phyloP scores from a whole-genome alignment of 1,284 basidiomycete genomes.

The Ceratobasidium theobromae region DNA sequence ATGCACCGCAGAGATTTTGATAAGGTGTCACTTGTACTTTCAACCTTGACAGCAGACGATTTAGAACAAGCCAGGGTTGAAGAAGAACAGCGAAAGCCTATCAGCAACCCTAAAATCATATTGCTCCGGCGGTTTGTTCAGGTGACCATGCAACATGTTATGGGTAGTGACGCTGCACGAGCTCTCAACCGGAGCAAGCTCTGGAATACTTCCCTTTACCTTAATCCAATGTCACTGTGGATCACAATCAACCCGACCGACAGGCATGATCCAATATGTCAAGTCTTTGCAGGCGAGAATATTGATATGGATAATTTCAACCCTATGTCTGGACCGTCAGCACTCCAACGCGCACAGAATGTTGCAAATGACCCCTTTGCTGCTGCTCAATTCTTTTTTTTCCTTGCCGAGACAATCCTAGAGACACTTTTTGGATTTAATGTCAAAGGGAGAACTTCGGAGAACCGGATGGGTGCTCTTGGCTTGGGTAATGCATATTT shows the following conservation, averaged over 20 bases:
- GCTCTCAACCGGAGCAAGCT: conserved; percentile 40
- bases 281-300: conserved; percentile 46
- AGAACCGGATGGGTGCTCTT: conserved; percentile 37
- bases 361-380: conserved; percentile 47
- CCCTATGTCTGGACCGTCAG: conserved; percentile 40
- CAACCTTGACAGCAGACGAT: conserved; percentile 16
- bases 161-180: conserved; percentile 38
- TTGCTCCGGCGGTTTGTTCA: conserved; percentile 22
- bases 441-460: conserved; percentile 35
- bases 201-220: conserved; percentile 38
- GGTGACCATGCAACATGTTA: conserved; percentile 21
- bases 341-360: conserved; percentile 40
- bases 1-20: conserved; percentile 33
- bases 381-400: conserved; percentile 47
- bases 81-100: not conserved
- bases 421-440: conserved; percentile 44
- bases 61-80: conserved; percentile 33
- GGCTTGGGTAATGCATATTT: conserved; percentile 41
- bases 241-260: conserved; percentile 43
- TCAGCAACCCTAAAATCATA: conserved; percentile 5
- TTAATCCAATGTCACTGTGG: conserved; percentile 37
- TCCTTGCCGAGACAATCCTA: conserved; percentile 44
- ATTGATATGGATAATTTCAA: conserved; percentile 47
- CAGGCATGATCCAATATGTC: conserved; percentile 43
- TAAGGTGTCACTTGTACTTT: not conserved